Base-by-base conservation (phyloP, 768 basidiomycete species). In the Rhodotorula babjevae region DNA sequence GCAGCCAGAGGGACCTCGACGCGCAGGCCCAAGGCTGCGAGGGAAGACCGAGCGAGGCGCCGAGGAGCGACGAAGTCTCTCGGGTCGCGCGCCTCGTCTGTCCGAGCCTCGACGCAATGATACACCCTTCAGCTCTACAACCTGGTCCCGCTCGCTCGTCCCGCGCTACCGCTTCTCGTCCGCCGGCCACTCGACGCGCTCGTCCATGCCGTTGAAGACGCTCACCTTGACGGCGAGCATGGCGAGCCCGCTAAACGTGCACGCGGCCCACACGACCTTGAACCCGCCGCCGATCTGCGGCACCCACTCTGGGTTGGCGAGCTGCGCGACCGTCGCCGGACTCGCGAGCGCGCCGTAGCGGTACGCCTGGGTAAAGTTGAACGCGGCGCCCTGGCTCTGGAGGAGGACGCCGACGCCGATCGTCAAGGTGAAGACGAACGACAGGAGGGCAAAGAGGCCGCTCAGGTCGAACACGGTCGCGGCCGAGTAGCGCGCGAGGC, bases 341-440 rank as follows among this genome's bases (percentile, higher is more conserved):
- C 18, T 21, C 31, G 33, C 9, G 50, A 61, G 64, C 15, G 49
- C 44, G 18, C 67, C 71, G 19, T 50, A 61, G n/a, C n/a, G 11
- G 61, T 63, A 56, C 27, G n/a, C 69, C 23, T 5, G 9, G 36
- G 40, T 8, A 31, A 76, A 76, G 23, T 58, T 49, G 18, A 47
- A 6, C 1, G 11, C 16, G 63, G 10, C 61, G 2, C 14, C 44
- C 25, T 67, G 15, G 14, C 67, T 25, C 47, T 59, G 68, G 23
- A 72, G 62, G n/a, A 65, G 64, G 65, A 65, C 63, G 8, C 71
- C 74, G 58, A 76, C 23, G 18, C 74, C 74, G 71, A 76, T 68
- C 31, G 74, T 69, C 49, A 66, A 40, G 29, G 53, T 23, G 21
- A 69, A 53, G 55, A 67, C 8, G 68, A 76, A 72, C 15, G 61